phyloP scores from a whole-genome alignment of 768 basidiomycete genomes.

The Mycena galericulata region DNA sequence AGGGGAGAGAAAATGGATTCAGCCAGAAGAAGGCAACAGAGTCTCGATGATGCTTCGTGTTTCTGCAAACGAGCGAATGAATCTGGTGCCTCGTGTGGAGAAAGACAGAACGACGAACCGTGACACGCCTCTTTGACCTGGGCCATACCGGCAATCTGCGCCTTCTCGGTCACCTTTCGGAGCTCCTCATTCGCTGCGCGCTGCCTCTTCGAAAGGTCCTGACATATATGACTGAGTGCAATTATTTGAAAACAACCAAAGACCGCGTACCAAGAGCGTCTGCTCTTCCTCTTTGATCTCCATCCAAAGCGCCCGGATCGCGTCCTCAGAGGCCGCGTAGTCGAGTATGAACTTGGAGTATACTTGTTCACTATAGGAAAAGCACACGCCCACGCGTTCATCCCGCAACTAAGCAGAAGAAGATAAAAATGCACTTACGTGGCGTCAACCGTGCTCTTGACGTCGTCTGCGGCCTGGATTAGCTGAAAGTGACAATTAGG shows the following conservation, averaged over 20 bases:
- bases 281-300: constrained; percentile 35
- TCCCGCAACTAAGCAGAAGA: no score
- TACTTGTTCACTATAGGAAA: constrained; percentile 23
- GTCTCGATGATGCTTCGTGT: no score
- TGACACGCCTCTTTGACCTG: constrained; percentile 35
- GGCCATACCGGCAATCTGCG: constrained; percentile 35
- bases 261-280: constrained; percentile 27
- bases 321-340: constrained; percentile 39
- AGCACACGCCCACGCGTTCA: no score
- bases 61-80: no score
- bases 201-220: constrained; percentile 29
- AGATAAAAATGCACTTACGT: constrained; percentile 1
- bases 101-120: constrained; percentile 21
- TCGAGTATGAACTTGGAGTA: constrained; percentile 36
- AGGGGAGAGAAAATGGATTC: no score
- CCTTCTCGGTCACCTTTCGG: constrained; percentile 21
- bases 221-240: background rate
- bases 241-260: background rate
- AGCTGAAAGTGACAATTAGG: background rate
- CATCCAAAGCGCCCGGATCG: constrained; percentile 39
- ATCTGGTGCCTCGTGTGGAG: no score
- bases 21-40: no score
- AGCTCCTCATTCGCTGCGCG: constrained; percentile 2
- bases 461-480: background rate
- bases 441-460: background rate